A percentile compares a stretch with the other conserved stretches of the same genome.
phyloP scores from a whole-genome alignment of 768 basidiomycete species.

The Thelephora aurantiotincta region DNA sequence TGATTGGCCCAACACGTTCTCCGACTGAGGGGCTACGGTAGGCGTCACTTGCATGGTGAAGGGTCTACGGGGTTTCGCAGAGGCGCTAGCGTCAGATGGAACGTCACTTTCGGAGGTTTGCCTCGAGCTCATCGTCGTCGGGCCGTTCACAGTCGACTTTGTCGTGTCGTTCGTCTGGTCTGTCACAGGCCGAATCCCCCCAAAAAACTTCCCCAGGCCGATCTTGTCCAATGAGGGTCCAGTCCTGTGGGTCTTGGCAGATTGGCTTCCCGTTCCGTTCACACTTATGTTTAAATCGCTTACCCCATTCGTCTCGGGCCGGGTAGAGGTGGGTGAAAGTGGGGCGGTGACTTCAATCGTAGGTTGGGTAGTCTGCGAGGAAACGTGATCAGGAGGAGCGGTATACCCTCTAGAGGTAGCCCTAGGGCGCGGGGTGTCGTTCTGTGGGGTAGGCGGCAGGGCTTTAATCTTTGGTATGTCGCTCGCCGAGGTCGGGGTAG shows the following conservation, averaged over 20 bases:
- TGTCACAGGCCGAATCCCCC: conserved; percentile 16
- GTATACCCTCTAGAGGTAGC: conserved; percentile 5
- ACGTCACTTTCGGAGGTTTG: conserved; percentile 26
- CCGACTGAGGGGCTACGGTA: conserved; percentile 2
- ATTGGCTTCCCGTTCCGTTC: too few species aligned
- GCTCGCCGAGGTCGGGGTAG: not conserved
- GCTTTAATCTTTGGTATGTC: conserved; percentile 11
- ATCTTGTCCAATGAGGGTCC: conserved; percentile 72
- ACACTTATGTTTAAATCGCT: too few species aligned
- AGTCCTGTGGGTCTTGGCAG: conserved; percentile 29
- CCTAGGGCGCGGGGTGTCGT: not conserved
- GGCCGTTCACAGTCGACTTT: not conserved
- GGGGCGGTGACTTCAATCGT: conserved; percentile 20
- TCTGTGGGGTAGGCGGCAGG: conserved; percentile 15
- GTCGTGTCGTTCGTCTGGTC: conserved; percentile 18
- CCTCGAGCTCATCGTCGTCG: conserved; percentile 16
- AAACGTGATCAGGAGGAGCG: conserved; percentile 4
- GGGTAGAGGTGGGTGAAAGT: conserved; percentile 2
- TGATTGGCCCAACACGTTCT: not conserved
- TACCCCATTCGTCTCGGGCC: too few species aligned
- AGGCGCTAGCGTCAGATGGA: conserved; percentile 6
- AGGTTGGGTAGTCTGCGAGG: conserved; percentile 5
- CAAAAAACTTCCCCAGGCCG: conserved; percentile 62
- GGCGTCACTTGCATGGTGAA: conserved; percentile 18
- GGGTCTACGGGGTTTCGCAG: conserved; percentile 11